Conservation (phyloP, 495 filamentous ascomycete species). For the Haplographium delicatum region DNA sequence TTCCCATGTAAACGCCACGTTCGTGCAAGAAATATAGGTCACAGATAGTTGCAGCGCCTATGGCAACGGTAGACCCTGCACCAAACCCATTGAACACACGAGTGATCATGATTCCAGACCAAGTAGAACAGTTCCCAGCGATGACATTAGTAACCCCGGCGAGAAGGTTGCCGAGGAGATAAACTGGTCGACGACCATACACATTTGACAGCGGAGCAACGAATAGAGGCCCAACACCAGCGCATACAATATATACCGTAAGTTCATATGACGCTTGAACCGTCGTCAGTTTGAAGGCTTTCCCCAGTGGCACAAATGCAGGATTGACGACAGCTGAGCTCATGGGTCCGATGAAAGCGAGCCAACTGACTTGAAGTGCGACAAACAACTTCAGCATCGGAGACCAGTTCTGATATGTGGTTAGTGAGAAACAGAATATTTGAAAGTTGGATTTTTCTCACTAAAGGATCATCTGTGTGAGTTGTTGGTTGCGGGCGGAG, state of each 20-base stretch:
- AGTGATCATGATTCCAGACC: slow-evolving; percentile 30
- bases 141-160: slow-evolving; percentile 30
- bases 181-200: slow-evolving; percentile 35
- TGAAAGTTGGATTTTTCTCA: too few relatives aligned
- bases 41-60: slow-evolving; percentile 36
- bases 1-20: slow-evolving; percentile 36
- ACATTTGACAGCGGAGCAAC: slow-evolving; percentile 27
- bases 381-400: neutral
- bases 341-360: slow-evolving; percentile 26
- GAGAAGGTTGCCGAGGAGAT: slow-evolving; percentile 30
- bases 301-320: slow-evolving; percentile 25
- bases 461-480: neutral
- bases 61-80: slow-evolving; percentile 30
- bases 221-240: slow-evolving; percentile 27
- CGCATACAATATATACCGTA: slow-evolving; percentile 1
- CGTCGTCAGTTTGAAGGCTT: slow-evolving; percentile 22
- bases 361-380: slow-evolving; percentile 18
- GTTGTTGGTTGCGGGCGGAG: neutral
- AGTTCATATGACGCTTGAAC: slow-evolving; percentile 26
- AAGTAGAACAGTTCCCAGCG: slow-evolving; percentile 29
- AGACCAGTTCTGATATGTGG: neutral
- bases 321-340: slow-evolving; percentile 25
- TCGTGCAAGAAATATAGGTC: slow-evolving; percentile 40
- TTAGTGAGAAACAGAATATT: too few relatives aligned
- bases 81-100: slow-evolving; percentile 32